phyloP scores from a whole-genome alignment of 495 filamentous ascomycete species.

The Rhypophila decipiens region DNA sequence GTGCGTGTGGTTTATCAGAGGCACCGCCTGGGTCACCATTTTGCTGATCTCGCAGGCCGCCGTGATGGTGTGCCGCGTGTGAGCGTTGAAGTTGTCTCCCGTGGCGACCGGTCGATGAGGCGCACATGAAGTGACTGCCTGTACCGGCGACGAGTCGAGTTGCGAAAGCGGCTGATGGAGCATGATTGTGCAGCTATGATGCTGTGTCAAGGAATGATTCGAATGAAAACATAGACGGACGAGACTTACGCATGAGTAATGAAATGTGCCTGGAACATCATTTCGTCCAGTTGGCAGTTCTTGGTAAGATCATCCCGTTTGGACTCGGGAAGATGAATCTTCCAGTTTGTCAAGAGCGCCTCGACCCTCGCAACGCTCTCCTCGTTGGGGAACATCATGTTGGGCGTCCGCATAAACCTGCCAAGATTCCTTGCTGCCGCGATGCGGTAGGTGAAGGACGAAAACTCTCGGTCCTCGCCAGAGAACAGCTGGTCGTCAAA shows the following conservation, averaged over 20 bases:
- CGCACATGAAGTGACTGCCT: constrained; percentile 52
- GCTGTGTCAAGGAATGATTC: neutral
- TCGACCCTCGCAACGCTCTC: constrained; percentile 54
- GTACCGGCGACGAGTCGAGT: constrained; percentile 47
- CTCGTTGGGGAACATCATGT: constrained; percentile 37
- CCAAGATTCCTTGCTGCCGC: constrained; percentile 69
- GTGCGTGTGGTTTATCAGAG: constrained; percentile 71
- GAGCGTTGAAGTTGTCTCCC: constrained; percentile 56
- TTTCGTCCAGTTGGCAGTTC: constrained; percentile 70
- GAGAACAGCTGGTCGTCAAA: constrained; percentile 66
- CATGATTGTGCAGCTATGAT: constrained; percentile 51
- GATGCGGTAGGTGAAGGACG: constrained; percentile 72
- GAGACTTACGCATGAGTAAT: constrained; percentile 59
- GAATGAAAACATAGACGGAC: neutral
- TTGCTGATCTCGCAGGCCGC: constrained; percentile 71
- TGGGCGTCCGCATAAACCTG: constrained; percentile 56
- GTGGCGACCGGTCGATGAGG: constrained; percentile 47
- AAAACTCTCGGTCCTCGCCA: constrained; percentile 57
- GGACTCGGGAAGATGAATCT: constrained; percentile 67
- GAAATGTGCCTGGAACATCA: constrained; percentile 90
- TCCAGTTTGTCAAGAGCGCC: constrained; percentile 73
- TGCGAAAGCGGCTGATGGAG: constrained; percentile 67
- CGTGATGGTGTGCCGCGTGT: constrained; percentile 73
- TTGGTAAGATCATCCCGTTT: constrained; percentile 65
- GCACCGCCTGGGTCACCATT: constrained; percentile 69